phyloP scores from a whole-genome alignment of 257 asterid species.

The Forsythia viridissima region DNA sequence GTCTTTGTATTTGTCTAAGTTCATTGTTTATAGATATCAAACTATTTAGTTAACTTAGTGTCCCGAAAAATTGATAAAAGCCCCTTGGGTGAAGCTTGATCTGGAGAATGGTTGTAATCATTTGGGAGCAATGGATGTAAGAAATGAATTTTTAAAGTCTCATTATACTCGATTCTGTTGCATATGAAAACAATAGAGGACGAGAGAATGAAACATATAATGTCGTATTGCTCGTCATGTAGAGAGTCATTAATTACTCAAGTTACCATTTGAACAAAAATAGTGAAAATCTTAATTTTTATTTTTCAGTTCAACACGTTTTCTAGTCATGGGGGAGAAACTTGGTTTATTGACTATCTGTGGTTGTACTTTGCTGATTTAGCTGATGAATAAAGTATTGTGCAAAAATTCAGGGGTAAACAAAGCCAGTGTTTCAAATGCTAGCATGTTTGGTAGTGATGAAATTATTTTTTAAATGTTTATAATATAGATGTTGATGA shows the following conservation, averaged over 20 bases:
- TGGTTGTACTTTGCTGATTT: too few relatives aligned
- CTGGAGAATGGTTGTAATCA: neutral
- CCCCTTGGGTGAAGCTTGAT: neutral
- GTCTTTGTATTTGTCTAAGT: neutral
- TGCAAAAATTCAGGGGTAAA: neutral
- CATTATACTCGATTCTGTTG: too few relatives aligned
- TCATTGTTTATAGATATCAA: neutral
- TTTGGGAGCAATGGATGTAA: neutral
- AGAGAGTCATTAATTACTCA: too few relatives aligned
- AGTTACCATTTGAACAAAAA: too few relatives aligned
- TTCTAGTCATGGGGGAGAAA: neutral
- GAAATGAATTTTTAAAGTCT: too few relatives aligned
- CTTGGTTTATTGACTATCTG: too few relatives aligned
- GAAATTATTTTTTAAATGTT: too few relatives aligned
- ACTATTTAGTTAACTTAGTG: neutral
- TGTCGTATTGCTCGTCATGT: neutral
- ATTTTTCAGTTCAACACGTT: too few relatives aligned
- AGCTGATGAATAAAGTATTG: neutral
- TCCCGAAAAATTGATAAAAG: neutral
- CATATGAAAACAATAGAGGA: neutral
- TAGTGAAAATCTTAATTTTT: too few relatives aligned
- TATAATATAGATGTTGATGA: too few relatives aligned
- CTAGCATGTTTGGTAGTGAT: neutral
- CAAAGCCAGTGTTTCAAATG: neutral
- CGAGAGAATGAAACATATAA: neutral